Percentiles rank a stretch among this genome's conserved stretches.
Conservation (phyloP, 306 rosid species). For the Glycine latifolia region DNA sequence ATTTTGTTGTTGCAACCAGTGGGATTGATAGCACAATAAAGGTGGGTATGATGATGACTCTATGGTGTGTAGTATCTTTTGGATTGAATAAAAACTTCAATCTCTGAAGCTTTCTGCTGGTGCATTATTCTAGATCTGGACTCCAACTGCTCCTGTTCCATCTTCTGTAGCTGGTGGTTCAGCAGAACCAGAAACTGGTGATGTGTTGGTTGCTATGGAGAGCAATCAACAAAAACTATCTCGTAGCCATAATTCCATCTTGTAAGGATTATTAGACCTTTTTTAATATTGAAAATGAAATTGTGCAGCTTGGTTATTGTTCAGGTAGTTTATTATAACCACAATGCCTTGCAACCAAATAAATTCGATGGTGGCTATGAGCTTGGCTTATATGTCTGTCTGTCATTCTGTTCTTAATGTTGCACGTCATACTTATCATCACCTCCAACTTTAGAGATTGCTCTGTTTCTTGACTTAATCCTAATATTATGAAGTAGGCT, state of each 20-base stretch:
- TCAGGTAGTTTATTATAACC: slow-evolving; percentile 26
- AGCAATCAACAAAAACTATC: slow-evolving; percentile 77
- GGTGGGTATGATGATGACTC: slow-evolving; percentile 59
- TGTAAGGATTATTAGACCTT: slow-evolving; percentile 65
- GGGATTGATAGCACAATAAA: slow-evolving; percentile 96
- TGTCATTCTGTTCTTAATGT: slow-evolving; percentile 13
- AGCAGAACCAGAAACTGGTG: slow-evolving; percentile 76
- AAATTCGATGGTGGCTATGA: slow-evolving; percentile 10
- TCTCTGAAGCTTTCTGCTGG: slow-evolving; percentile 47
- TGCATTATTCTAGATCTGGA: slow-evolving; percentile 77
- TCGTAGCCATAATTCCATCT: slow-evolving; percentile 73
- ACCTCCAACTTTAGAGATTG: slow-evolving; percentile 20
- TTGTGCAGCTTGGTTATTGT: slow-evolving; percentile 25
- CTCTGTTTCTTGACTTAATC: slow-evolving; percentile 23
- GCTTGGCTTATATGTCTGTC: slow-evolving; percentile 21
- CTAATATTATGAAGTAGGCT: background rate
- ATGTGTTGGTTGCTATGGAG: slow-evolving; percentile 71
- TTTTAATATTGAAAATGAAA: background rate
- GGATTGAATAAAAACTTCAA: slow-evolving; percentile 28
- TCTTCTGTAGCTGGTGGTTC: slow-evolving; percentile 84
- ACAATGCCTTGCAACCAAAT: slow-evolving; percentile 11
- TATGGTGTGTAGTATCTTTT: slow-evolving; percentile 22
- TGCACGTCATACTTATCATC: background rate
- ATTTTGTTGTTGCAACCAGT: slow-evolving; percentile 94
- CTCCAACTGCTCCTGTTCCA: slow-evolving; percentile 78